Base-by-base conservation (phyloP, 306 rosid species). In the Oemleria cerasiformis region DNA sequence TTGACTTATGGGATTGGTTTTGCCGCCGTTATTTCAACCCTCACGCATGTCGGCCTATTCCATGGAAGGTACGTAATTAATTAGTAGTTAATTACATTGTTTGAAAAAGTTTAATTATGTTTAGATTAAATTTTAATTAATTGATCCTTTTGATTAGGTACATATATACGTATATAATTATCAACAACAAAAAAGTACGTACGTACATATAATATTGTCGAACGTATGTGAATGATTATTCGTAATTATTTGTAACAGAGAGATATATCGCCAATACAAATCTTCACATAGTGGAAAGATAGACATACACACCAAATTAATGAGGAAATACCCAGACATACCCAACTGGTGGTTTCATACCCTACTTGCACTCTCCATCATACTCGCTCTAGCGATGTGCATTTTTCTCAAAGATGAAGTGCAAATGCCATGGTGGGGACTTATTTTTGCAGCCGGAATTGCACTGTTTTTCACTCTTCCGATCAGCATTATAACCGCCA, bases 401-500 rank as follows among this genome's bases (percentile, higher is more conserved):
- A 81, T 74, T 65, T 76, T 84, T 67, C 72, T 73, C 86, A 81
- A 75, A 9, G 76, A 83, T 11, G 55, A 90, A 66, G 16, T 88
- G 14, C 96, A 90, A 83, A 60, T 90, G 90, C 87, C 91, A 9
- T 84, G 91, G 89, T 90, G 96, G 93, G 93, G 69, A 15, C 93
- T 90, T 63, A 50, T 90, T 44, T 86, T 86, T 63, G 93, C 93
- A 3, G 72, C 88, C 3, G 80, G 48, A 40, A 59, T 83, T 16
- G 81, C 84, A 12, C 65, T 73, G 21, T 42, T 42, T 68, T 83
- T 83, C 72, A 75, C 88, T 41, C 96, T 87, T 56, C 92, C 92
- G 1, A 47, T 89, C 64, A 84, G 88, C 73, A 34, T 87, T 74
- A 89, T 89, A 40, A 81, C 84, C 16, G 92, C 96, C 57, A 89